Evolutionary conservation across 305 asterid genomes (phyloP), one percentile per base, ranked within the genome.

Genomic region (Fraxinus sp.): DNA sequence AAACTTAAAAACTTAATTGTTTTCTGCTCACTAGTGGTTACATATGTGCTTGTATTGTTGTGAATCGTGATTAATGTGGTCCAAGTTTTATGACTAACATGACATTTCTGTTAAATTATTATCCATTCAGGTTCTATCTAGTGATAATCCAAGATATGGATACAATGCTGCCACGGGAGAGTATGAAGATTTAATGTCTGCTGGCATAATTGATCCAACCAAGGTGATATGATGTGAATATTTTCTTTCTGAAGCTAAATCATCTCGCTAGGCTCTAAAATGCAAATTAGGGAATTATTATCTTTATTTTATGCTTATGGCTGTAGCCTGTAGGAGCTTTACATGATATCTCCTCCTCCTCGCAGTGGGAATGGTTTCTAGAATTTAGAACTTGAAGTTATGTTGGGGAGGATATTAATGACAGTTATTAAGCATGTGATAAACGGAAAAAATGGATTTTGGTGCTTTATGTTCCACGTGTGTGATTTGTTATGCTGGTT

Each of bases 91-190:
- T 1, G 6, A 52, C 66, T 57, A 55, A 22, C 13, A 52, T 24
- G 77, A 76, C 18, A 49, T 8, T 30, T 72, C 28, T n/a, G 46
- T 74, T 39, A 7, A 11, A 62, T 62, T 80, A 66, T 44, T 76
- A 1, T 22, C 7, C 35, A 13, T 62, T 73, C 85, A 93, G 97
- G 97, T 95, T 59, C 94, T 95, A 11, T 88, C 98, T 9, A 94
- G 93, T 83, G 98, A 91, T 80, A 86, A 96, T 78, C 86, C 90
- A 0, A 93, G 83, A 83, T 96, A 84, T 59, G 99, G 99, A 62
- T 96, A 93, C 88, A 96, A 94, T 86, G 98, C 99, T 13, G 98
- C 99, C 3, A 92, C 98, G 3, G 99, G 98, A 80, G 87, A 90
- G 55, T 94, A 93, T 76, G 98, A 93, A 83, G 97, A 94, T 86